Base-by-base conservation (phyloP, 441 rosid species). In the Pelargonium fulgidum region DNA sequence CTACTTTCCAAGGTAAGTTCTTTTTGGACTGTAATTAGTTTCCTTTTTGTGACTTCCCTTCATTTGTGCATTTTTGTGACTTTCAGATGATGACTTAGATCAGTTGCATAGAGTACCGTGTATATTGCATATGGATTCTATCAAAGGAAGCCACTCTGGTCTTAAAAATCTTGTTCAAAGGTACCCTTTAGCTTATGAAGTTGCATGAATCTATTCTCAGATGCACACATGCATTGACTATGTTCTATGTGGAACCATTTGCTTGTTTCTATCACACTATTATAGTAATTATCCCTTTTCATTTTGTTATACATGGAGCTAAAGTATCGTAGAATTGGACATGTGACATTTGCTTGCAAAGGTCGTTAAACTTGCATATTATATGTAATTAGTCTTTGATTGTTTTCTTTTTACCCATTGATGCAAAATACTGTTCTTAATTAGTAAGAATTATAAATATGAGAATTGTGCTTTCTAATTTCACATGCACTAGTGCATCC, bases 61-160 rank as follows among this genome's bases (percentile, higher is more conserved):
- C 56, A 10, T 69, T 68, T 66, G 44, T 68, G 50, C 50, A 58
- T 66, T 16, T 67, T 75, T 48, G 33, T 71, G n/a, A 44, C 71
- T 65, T 79, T 66, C 81, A 85, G 92, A 84, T 68, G 81, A 56
- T 12, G 83, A 81, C 24, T 62, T 76, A 39, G 79, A 77, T 56
- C 77, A 71, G 74, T 75, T 80, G 33, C 70, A 73, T 76, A 85
- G 72, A 69, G 83, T 81, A 54, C 90, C 93, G 42, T 89, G 96
- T 81, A 88, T 89, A 79, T 84, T 92, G 80, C 96, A 92, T 82
- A 85, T 92, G 91, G 86, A 92, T 77, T 92, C 97, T 59, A 88
- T 89, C 62, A 85, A 73, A 80, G 97, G 97, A 81, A 88, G 91
- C 77, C 97, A 88, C 62, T 76, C 79, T 71, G 97, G 89, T 77